Conservation (phyloP, 2,329 filamentous ascomycete genomes). For the Talaromyces funiculosus region DNA sequence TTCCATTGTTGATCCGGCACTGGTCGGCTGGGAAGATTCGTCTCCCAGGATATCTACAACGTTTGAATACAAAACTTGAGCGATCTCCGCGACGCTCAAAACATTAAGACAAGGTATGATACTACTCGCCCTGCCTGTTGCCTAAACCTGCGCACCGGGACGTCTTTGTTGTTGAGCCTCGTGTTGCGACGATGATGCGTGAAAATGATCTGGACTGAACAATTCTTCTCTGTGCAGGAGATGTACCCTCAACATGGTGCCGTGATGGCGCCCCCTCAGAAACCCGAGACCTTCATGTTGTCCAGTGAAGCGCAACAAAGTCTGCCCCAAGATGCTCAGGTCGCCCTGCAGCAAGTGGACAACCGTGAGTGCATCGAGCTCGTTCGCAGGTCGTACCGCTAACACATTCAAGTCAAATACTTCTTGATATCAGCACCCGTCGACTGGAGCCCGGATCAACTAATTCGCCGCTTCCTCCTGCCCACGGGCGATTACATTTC, state of each 20-base stretch:
- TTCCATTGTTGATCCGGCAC: conserved; percentile 1
- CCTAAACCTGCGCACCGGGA: not conserved
- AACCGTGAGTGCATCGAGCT: conserved; percentile 62
- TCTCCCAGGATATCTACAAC: not conserved
- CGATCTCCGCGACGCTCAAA: conserved; percentile 6
- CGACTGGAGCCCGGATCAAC: conserved; percentile 94
- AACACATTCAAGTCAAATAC: conserved; percentile 72
- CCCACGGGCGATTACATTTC: conserved; percentile 98
- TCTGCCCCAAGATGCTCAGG: conserved; percentile 90
- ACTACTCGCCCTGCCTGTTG: not conserved
- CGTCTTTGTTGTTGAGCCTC: conserved; percentile 5
- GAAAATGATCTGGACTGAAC: conserved; percentile 17
- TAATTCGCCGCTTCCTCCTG: conserved; percentile 89
- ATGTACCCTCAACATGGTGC: conserved; percentile 78
- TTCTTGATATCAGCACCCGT: conserved; percentile 98
- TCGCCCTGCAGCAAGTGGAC: conserved; percentile 96
- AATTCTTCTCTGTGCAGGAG: conserved; percentile 17
- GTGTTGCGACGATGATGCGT: conserved; percentile 7
- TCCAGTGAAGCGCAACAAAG: conserved; percentile 96
- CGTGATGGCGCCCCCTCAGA: conserved; percentile 85
- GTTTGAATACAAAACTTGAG: conserved; percentile 3
- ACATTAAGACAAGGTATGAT: conserved; percentile 9
- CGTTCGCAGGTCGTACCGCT: conserved; percentile 13
- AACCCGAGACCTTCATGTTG: conserved; percentile 98
- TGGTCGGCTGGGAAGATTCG: not conserved